Base-by-base conservation (phyloP, 148 eudicot species). In the Cornus kousa region DNA sequence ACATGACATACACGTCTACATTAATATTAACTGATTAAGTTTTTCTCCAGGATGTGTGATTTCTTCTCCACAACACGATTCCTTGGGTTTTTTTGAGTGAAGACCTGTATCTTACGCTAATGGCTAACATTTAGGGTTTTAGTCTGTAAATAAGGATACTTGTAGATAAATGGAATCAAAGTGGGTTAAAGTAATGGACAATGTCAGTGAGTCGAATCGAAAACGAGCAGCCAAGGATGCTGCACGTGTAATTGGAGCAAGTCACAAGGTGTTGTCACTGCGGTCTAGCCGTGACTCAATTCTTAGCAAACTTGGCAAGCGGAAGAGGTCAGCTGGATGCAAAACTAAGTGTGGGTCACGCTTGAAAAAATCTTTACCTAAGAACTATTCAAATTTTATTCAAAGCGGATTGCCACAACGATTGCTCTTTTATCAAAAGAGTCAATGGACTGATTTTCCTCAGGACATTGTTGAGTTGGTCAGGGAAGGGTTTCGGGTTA, bases 381-480 rank as follows among this genome's bases (percentile, higher is more conserved):
- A 72, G 64, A 85, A 82, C 78, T 85, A 82, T 46, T 60, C 82
- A 33, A 79, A 79, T 77, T 85, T 82, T 73, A 76, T 46, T 75
- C 79, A 50, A 77, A 85, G 87, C 65, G 82, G 80, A 39, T 62
- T 68, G 66, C 87, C 87, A 4, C 59, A 85, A 50, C 82, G 85
- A 17, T 53, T 85, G 33, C 68, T 85, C 72, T 82, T 75, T 79
- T 72, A 76, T 79, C 85, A 85, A 50, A 70, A 82, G 64, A 83
- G 83, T 69, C 83, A 76, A 46, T 85, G 87, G 87, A 59, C 31
- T 68, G 83, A 85, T 67, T 85, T 82, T 69, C 80, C 87, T 62
- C 74, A 64, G 43, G 81, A 70, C 13, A 72, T 85, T 33, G 40
- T 85, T 24, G 72, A 80, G 55, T 32, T 70, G 60, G 76, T 77